Conservation (phyloP, 495 filamentous ascomycete genomes). For the Xylaria grammica region DNA sequence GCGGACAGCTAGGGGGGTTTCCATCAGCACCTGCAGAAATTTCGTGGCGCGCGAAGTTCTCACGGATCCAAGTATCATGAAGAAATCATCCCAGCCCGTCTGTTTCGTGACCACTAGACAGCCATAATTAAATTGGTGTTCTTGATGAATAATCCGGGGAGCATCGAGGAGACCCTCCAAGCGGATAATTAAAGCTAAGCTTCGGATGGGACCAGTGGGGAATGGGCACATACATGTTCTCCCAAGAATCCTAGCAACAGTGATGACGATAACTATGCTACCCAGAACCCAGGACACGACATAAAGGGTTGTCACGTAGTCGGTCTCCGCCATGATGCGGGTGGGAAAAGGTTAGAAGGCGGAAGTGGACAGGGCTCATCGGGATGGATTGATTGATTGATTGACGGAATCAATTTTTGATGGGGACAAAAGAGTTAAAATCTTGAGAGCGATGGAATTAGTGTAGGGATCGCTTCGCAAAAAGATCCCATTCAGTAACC, state of each 20-base stretch:
- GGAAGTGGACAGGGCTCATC: background rate
- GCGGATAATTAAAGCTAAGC: background rate
- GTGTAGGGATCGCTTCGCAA: background rate
- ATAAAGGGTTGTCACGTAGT: slow-evolving; percentile 15
- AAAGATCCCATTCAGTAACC: background rate
- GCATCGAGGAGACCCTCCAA: background rate
- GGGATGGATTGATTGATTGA: too few species aligned
- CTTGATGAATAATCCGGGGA: background rate
- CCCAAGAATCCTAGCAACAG: slow-evolving; percentile 17
- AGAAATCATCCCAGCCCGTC: slow-evolving; percentile 30
- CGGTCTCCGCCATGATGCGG: slow-evolving; percentile 10
- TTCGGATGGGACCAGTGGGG: background rate
- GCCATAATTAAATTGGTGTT: slow-evolving; percentile 6
- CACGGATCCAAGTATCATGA: slow-evolving; percentile 25
- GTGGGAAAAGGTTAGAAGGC: background rate
- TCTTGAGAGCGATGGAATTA: background rate
- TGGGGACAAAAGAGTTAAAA: background rate
- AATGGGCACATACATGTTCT: slow-evolving; percentile 22
- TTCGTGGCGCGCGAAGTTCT: background rate
- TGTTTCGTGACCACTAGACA: slow-evolving; percentile 15
- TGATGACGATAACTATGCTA: slow-evolving; percentile 17
- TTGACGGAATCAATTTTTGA: background rate
- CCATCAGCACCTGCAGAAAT: background rate
- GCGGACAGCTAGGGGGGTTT: slow-evolving; percentile 10
- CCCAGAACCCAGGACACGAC: slow-evolving; percentile 24